These are phyloP conservation scores for Fusarium nisikadoi DNA, from an alignment of 2,329 filamentous ascomycete species.

Conservation along the genomic window DNA sequence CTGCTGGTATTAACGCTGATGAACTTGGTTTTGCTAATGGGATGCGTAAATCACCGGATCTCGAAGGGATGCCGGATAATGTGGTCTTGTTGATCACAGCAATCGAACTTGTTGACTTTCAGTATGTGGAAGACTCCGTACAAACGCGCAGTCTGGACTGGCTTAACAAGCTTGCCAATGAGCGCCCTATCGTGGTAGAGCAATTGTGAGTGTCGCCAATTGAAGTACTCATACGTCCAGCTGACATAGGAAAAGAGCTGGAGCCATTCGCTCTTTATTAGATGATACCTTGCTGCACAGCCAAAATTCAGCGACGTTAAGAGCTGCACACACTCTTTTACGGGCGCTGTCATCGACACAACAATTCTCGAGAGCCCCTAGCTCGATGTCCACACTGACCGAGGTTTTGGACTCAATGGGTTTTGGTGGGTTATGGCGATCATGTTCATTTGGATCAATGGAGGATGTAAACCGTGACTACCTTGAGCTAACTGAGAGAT, in stretches of 20 bases:
- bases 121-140: constrained; percentile 69
- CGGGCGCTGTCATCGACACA: constrained; percentile 66
- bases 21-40: constrained; percentile 44
- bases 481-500: constrained; percentile 66
- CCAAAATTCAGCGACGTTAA: constrained; percentile 68
- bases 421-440: constrained; percentile 71
- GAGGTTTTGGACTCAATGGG: constrained; percentile 69
- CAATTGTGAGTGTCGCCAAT: constrained; percentile 61
- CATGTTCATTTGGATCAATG: constrained; percentile 61
- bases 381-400: constrained; percentile 60
- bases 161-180: constrained; percentile 66
- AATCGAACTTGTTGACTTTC: constrained; percentile 74
- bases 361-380: constrained; percentile 60
- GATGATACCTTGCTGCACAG: constrained; percentile 72
- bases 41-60: constrained; percentile 43
- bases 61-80: constrained; percentile 65
- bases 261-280: constrained; percentile 66
- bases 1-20: constrained; percentile 62
- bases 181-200: constrained; percentile 66
- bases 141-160: constrained; percentile 69
- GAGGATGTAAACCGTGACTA: constrained; percentile 47
- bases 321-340: constrained; percentile 69
- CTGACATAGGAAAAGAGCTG: constrained; percentile 55
- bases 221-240: constrained; percentile 10
- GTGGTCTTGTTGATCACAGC: constrained; percentile 71